Percentiles rank a stretch among this genome's conserved stretches.
Evolutionary conservation across 768 basidiomycete species (phyloP).

Genomic region (Tubosaeta sp.): DNA sequence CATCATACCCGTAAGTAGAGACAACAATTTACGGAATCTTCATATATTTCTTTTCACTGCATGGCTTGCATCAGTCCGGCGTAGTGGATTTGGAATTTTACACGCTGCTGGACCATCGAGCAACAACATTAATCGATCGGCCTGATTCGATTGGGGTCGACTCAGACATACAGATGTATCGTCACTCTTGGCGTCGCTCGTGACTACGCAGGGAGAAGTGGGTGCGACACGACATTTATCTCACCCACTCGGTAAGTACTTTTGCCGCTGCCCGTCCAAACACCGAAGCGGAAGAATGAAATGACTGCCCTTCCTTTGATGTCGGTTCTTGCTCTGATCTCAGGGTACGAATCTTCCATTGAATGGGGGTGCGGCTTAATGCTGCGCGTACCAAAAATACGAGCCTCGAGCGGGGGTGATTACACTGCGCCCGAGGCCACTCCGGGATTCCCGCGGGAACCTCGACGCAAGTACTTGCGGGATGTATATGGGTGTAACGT

Average conservation of each 20-base stretch:
- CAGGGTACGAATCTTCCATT: not conserved
- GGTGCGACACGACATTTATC: not conserved
- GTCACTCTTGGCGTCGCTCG: not conserved
- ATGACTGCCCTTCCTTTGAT: not conserved
- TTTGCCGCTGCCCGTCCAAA: not conserved
- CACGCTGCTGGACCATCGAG: not conserved
- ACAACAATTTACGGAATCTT: not conserved
- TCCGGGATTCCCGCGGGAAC: not conserved
- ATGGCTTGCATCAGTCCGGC: not conserved
- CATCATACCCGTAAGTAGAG: not conserved
- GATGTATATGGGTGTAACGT: too few relatives aligned
- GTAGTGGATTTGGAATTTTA: not conserved
- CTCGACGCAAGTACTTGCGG: not conserved
- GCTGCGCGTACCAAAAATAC: not conserved
- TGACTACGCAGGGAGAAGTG: not conserved
- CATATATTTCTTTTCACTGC: not conserved
- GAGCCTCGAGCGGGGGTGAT: not conserved
- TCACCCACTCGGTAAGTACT: not conserved
- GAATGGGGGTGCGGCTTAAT: not conserved
- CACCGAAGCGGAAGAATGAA: not conserved
- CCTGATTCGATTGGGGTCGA: not conserved
- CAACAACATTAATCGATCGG: not conserved
- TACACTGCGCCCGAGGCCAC: not conserved
- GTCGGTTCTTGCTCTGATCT: not conserved
- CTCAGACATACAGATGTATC: not conserved